Percentiles rank a stretch among this genome's conserved stretches.
phyloP scores from a whole-genome alignment of 805 yeast species.

The Zygoascus biomembranicola region DNA sequence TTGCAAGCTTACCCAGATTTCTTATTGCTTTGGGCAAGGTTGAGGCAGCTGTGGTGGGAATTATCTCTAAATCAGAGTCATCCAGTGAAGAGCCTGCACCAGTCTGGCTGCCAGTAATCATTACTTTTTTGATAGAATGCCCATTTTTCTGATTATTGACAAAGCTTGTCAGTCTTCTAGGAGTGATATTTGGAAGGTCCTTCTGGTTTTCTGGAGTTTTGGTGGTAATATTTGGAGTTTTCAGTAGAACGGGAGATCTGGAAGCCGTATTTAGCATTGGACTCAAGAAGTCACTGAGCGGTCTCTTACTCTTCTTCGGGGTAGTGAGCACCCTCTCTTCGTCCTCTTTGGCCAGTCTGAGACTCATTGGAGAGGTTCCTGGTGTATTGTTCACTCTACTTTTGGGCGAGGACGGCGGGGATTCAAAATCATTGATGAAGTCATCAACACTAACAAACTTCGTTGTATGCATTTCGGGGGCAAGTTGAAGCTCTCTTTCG shows the following conservation, averaged over 20 bases:
- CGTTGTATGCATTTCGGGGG: conserved; percentile 16
- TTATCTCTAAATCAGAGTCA: conserved; percentile 19
- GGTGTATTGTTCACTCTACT: not conserved
- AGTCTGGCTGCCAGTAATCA: not conserved
- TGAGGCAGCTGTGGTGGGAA: conserved; percentile 13
- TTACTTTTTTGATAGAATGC: not conserved
- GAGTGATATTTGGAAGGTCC: conserved; percentile 1
- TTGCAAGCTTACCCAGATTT: conserved; percentile 10
- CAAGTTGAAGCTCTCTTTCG: conserved; percentile 17
- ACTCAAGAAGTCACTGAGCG: not conserved
- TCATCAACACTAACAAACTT: conserved; percentile 9
- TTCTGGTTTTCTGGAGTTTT: not conserved
- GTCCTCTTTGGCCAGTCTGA: not conserved
- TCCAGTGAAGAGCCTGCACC: not conserved
- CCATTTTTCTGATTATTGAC: conserved; percentile 1
- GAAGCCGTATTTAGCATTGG: not conserved
- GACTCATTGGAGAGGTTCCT: not conserved
- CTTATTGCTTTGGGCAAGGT: conserved; percentile 4
- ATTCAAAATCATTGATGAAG: conserved; percentile 10
- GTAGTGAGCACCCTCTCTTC: not conserved
- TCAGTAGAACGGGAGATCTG: not conserved
- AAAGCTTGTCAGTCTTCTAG: conserved; percentile 12
- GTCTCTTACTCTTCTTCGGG: conserved; percentile 1
- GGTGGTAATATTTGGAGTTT: not conserved
- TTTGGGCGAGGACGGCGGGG: conserved; percentile 1